Evolutionary conservation across 2,329 filamentous ascomycete species (phyloP), one percentile per base, ranked within the genome.

Genomic region (Colletotrichum sp.): DNA sequence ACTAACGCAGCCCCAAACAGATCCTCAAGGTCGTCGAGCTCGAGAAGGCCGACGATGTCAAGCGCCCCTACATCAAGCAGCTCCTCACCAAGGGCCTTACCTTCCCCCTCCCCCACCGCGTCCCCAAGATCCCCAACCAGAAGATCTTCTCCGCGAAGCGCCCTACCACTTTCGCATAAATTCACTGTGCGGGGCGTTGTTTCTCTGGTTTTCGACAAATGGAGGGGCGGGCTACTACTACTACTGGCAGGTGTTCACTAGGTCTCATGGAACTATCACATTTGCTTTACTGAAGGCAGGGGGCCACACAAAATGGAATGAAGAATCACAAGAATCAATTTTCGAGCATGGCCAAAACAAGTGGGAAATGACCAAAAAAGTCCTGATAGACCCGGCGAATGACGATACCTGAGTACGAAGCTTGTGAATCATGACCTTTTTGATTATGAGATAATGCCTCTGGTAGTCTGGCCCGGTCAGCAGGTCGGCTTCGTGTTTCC

Each of bases 11-110:
- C 16, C 67, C 34, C 18, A 68, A 49, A 68, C 75, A 99, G 96
- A 96, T 99, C 88, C 95, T 99, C 88, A 98, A 98, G 89, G 96
- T 99, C 84, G 94, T 98, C 85, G 97, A 99, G 91, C 88, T 99
- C 85, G 94, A 98, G 92, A 98, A 98, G 93, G 91, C 89, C 85
- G 95, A 96, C 82, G 95, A 97, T 87, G 91, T 99, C 91, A 97
- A 96, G 92, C 95, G 97, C 88, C 96, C 97, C 82, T 99, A 99
- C 94, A 98, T 99, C 92, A 98, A 96, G 93, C 97, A 99, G 91
- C 95, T 99, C 88, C 90, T 98, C 87, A 90, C 92, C 89, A 99
- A 99, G 94, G 88, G 93, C 89, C 95, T 99, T 89, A 95, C 94
- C 89, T 99, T 99, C 95, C 97, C 97, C 87, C 95, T 99, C 82